These are phyloP conservation scores for Candida khao-thaluensis DNA, from an alignment of 805 yeast species.

Conservation along the genomic window DNA sequence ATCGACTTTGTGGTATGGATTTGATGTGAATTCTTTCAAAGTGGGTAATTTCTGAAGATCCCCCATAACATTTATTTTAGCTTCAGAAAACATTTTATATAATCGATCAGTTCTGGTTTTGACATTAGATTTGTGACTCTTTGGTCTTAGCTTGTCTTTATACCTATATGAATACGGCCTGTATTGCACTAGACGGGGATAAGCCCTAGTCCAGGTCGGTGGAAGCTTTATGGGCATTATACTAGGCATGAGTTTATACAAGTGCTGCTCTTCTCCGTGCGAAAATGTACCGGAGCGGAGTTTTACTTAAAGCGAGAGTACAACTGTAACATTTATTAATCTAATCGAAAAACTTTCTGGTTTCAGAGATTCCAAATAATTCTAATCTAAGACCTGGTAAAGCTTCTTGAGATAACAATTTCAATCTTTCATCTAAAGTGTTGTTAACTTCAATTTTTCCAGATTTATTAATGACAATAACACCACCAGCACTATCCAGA, in stretches of 20 bases:
- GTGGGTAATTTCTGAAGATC: slow-evolving; percentile 9
- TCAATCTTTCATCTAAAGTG: slow-evolving; percentile 92
- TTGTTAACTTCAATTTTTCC: slow-evolving; percentile 90
- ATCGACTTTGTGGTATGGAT: slow-evolving; percentile 13
- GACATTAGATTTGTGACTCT: background rate
- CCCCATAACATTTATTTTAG: slow-evolving; percentile 4
- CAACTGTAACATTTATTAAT: too few relatives aligned
- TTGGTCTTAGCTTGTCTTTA: background rate
- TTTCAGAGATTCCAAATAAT: slow-evolving; percentile 77
- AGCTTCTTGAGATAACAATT: slow-evolving; percentile 75
- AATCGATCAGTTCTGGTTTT: background rate
- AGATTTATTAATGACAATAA: slow-evolving; percentile 60
- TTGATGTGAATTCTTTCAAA: slow-evolving; percentile 17
- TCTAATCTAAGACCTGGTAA: slow-evolving; percentile 92
- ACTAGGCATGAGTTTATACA: background rate
- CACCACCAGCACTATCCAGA: slow-evolving; percentile 81
- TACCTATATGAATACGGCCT: too few relatives aligned
- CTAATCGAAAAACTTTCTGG: slow-evolving; percentile 90
- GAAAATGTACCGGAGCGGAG: too few relatives aligned
- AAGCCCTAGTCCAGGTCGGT: background rate
- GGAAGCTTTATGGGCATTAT: background rate
- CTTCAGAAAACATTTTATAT: slow-evolving; percentile 1
- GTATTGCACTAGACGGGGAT: too few relatives aligned
- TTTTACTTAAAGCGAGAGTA: too few relatives aligned
- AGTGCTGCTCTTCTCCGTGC: too few relatives aligned